Percentiles rank a stretch among this genome's conserved stretches.
These are phyloP conservation scores for Silene latifolia DNA, from an alignment of 148 eudicot genomes.

Conservation along the genomic window DNA sequence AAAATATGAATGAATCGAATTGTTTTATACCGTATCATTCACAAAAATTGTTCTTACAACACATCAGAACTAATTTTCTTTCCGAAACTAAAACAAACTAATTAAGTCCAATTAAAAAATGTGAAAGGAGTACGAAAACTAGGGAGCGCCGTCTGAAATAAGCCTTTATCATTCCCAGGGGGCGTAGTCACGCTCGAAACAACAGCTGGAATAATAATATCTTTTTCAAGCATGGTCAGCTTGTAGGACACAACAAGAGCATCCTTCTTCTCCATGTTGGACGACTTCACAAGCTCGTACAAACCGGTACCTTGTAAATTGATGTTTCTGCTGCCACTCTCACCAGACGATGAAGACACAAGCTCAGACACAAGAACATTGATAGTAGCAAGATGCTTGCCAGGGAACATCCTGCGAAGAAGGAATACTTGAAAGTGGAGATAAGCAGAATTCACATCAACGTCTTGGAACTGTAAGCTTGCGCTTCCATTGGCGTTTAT, in stretches of 20 bases:
- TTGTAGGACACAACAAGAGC: neutral
- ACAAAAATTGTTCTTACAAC: too few relatives aligned
- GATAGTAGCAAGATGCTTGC: neutral
- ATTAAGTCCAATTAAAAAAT: too few relatives aligned
- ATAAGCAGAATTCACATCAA: neutral
- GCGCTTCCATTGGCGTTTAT: neutral
- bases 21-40: too few relatives aligned
- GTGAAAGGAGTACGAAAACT: too few relatives aligned
- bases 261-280: neutral
- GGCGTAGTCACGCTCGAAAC: too few relatives aligned
- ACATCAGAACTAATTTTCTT: too few relatives aligned
- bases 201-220: too few relatives aligned
- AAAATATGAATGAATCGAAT: too few relatives aligned
- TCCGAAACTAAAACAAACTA: too few relatives aligned
- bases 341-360: neutral
- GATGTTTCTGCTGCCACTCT: too few relatives aligned
- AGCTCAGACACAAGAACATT: neutral
- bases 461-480: neutral
- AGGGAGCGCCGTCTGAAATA: too few relatives aligned
- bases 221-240: neutral
- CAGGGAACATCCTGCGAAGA: neutral
- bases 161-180: too few relatives aligned
- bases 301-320: neutral
- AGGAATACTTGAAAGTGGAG: neutral
- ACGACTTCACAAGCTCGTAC: neutral